These are phyloP conservation scores for Arctium lappa DNA, from an alignment of 129 eudicot genomes.

Conservation along the genomic window DNA sequence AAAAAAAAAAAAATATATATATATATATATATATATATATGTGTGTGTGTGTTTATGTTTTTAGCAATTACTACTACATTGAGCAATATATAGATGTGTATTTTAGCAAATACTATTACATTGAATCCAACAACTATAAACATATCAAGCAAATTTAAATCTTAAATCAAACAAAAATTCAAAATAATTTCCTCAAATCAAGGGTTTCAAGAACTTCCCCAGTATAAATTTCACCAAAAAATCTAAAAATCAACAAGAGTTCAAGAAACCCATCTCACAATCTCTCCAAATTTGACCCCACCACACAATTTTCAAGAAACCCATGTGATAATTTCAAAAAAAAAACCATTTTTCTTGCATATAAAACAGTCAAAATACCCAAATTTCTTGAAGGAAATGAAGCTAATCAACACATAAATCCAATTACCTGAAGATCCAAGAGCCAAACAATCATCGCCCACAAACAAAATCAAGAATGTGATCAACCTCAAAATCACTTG, in stretches of 20 bases:
- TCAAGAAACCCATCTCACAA: constrained; percentile 5
- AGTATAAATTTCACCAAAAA: constrained; percentile 3
- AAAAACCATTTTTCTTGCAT: background rate
- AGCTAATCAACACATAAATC: constrained; percentile 3
- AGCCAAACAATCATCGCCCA: constrained; percentile 36
- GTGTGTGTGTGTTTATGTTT: too few relatives aligned
- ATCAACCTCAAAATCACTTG: constrained; percentile 35
- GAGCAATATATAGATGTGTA: too few relatives aligned
- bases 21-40: too few relatives aligned
- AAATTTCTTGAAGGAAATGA: background rate
- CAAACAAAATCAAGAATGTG: constrained; percentile 36
- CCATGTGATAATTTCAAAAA: constrained; percentile 6
- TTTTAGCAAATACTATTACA: background rate
- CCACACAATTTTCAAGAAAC: background rate
- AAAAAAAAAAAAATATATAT: too few relatives aligned
- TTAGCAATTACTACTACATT: too few relatives aligned
- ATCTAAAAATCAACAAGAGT: background rate
- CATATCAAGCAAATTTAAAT: background rate
- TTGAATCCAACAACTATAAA: background rate
- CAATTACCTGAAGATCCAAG: constrained; percentile 70
- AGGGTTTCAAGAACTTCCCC: too few relatives aligned
- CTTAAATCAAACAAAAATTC: background rate
- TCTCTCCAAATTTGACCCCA: constrained; percentile 7
- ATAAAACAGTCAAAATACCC: background rate
- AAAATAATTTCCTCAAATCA: background rate